phyloP scores from a whole-genome alignment of 139 green algal genomes.

The Volvox africanus region DNA sequence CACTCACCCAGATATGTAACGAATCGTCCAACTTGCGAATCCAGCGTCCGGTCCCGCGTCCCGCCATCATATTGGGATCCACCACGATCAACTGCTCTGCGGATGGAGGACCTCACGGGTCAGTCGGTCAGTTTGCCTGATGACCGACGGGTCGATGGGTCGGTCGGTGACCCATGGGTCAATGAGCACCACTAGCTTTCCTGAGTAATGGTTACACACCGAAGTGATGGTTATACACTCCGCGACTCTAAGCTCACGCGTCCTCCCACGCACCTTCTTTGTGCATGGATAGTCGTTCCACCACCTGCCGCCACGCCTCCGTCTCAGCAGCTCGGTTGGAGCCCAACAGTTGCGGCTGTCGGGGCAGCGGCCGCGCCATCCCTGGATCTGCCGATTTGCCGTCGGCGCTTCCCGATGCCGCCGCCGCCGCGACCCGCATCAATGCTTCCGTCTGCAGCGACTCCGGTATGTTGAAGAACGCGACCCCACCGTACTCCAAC shows the following conservation, averaged over 20 bases:
- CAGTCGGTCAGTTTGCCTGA: neutral
- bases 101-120: neutral
- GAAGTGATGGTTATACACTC: neutral
- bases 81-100: constrained; percentile 24
- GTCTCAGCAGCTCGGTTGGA: neutral
- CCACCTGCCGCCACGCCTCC: neutral
- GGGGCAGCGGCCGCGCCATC: neutral
- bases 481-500: constrained; percentile 22
- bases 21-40: constrained; percentile 17
- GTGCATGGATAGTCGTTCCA: neutral
- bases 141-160: too few relatives aligned
- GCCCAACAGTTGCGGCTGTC: neutral
- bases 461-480: constrained; percentile 16
- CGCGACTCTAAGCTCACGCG: neutral
- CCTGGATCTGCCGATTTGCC: neutral
- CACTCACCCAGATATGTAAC: constrained; percentile 5
- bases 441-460: neutral
- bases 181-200: neutral
- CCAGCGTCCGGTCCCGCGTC: neutral
- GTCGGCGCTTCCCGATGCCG: neutral
- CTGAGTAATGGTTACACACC: neutral
- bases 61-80: neutral
- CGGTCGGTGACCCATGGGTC: too few relatives aligned
- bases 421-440: neutral
- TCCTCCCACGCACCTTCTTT: neutral